Conservation (phyloP, 345 rosid genomes). For the Ricinus communis region DNA sequence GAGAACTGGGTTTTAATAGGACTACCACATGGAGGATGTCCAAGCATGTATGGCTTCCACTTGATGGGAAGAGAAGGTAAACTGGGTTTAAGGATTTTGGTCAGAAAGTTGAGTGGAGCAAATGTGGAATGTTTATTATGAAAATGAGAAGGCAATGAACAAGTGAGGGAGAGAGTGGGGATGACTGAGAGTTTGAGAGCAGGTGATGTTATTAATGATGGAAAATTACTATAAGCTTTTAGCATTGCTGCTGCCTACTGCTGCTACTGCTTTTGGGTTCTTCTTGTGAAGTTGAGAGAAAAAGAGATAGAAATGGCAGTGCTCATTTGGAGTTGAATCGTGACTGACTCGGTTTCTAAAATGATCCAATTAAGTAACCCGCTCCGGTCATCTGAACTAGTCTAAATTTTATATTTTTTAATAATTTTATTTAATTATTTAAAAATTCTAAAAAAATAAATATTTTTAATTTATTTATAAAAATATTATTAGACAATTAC, state of each 20-base stretch:
- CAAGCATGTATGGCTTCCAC: conserved; percentile 20
- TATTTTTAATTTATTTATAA: too few relatives aligned
- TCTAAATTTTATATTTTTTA: too few relatives aligned
- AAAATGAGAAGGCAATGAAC: conserved; percentile 18
- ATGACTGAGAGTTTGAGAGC: conserved; percentile 40
- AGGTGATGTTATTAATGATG: conserved; percentile 28
- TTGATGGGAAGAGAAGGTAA: conserved; percentile 15
- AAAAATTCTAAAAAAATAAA: too few relatives aligned
- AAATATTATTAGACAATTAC: too few relatives aligned
- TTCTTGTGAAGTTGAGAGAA: too few relatives aligned
- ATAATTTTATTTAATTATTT: too few relatives aligned
- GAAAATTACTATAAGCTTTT: conserved; percentile 34
- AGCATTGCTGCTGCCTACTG: conserved; percentile 32
- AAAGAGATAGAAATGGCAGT: too few relatives aligned
- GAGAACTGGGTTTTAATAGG: not conserved
- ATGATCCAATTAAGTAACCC: too few relatives aligned
- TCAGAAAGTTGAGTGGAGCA: conserved; percentile 28
- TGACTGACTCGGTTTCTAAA: too few relatives aligned
- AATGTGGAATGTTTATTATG: conserved; percentile 32
- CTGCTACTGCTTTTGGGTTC: too few relatives aligned
- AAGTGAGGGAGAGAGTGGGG: conserved; percentile 37
- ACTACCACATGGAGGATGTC: conserved; percentile 24
- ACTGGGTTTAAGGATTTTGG: conserved; percentile 22
- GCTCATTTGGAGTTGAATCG: too few relatives aligned
- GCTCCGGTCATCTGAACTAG: too few relatives aligned